Base-by-base conservation (phyloP, 2,329 filamentous ascomycete genomes). In the Penicillium griseofulvum region DNA sequence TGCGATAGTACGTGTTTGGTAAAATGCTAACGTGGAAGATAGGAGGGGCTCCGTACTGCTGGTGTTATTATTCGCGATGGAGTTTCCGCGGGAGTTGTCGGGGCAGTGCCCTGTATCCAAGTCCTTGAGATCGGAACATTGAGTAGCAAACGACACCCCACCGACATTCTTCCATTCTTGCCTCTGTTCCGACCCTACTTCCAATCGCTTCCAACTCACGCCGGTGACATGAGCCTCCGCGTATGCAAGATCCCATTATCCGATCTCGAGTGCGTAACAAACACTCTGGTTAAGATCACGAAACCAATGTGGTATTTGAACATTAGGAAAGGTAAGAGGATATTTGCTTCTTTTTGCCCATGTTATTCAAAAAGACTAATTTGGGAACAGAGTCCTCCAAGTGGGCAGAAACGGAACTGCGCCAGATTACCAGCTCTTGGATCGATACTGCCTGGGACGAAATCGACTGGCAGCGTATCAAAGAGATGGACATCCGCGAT, bases 141-240 rank as follows among this genome's bases (percentile, higher is more conserved):
- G 37, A 82, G 88, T 54, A 82, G 86, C 54, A 83, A 85, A 53
- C 84, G 91, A 36, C 87, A 92, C 65, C 84, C 89, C 16, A 90
- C 87, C n/a, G 93, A 97, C 68, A 80, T 95, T 34, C 79, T 99
- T 11, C 92, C 94, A 0, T 97, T 92, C 68, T 75, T 96, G 2
- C 83, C 88, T 5, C 76, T 78, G 0, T 90, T 94, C 70, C 83
- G 89, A 14, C 79, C 80, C 39, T 78, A 87, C 43, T 85, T 95
- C 62, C 83, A 86, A 11, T 78, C 82, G 12, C 72, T 96, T 0
- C 88, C 90, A 1, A 83, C 85, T 50, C 80, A 78, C 16, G 85
- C 85, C 63, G 82, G 81, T 55, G 83, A 90, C 19, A 84, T 96
- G 68, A 82, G 83, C 11, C 80, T 87, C 11, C 89, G 88, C 70